A percentile compares a stretch with the other conserved stretches of the same genome.
Evolutionary conservation across 2,329 filamentous ascomycete species (phyloP).

Genomic region (Trichoderma guizhouense): DNA sequence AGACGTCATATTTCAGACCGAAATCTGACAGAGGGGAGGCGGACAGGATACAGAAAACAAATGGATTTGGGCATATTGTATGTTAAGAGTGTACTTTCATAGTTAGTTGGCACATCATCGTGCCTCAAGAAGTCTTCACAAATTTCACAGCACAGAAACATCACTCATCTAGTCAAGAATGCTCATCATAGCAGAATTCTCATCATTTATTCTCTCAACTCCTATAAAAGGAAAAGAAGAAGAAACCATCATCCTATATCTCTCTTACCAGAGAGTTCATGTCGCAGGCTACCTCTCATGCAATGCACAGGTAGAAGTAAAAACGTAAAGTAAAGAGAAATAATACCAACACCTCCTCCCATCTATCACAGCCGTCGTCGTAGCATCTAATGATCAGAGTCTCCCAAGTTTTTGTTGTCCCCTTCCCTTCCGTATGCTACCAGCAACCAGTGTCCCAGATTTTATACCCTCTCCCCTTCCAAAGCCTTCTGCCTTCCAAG

Average conservation of each 20-base stretch:
- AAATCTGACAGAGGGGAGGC: not conserved
- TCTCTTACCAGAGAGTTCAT: not conserved
- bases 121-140: not conserved
- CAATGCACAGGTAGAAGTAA: not conserved
- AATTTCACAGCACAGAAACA: not conserved
- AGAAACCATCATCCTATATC: not conserved
- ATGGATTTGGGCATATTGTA: not conserved
- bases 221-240: not conserved
- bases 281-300: not conserved
- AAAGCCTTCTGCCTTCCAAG: not conserved
- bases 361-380: slow-evolving; percentile 7
- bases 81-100: not conserved
- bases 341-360: not conserved
- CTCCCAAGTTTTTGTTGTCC: not conserved
- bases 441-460: not conserved
- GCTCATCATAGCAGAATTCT: not conserved
- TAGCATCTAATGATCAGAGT: not conserved
- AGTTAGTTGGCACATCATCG: not conserved
- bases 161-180: not conserved
- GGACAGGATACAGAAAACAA: slow-evolving; percentile 1
- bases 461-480: not conserved
- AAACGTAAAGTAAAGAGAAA: not conserved
- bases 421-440: not conserved
- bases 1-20: not conserved
- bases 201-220: not conserved